Percentiles rank a stretch among this genome's conserved stretches.
Conservation (phyloP, 1,284 basidiomycete genomes). For the Leucoagaricus sp. region DNA sequence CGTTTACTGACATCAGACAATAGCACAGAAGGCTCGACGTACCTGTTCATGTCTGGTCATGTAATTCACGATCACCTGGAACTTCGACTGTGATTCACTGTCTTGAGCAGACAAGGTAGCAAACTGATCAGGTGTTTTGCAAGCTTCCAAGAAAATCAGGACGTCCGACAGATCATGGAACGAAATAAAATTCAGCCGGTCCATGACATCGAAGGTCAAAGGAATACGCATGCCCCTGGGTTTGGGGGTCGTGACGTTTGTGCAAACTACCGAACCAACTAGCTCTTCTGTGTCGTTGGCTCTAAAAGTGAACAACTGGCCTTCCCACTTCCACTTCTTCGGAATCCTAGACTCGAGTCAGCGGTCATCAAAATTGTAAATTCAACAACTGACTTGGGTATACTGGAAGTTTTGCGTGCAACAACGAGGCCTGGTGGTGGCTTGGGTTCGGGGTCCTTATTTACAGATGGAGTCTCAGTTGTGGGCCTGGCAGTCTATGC, state of each 20-base stretch:
- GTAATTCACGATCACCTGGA: slow-evolving; percentile 45
- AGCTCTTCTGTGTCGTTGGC: slow-evolving; percentile 29
- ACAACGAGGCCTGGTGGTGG: slow-evolving; percentile 21
- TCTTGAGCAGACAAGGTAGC: slow-evolving; percentile 42
- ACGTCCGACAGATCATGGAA: slow-evolving; percentile 51
- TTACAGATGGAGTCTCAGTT: slow-evolving; percentile 21
- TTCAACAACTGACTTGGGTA: slow-evolving; percentile 25
- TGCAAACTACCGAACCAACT: slow-evolving; percentile 50
- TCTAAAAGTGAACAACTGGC: slow-evolving; percentile 36
- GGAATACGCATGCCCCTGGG: slow-evolving; percentile 50
- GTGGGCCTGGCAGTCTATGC: slow-evolving; percentile 18
- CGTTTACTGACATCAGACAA: slow-evolving; percentile 1
- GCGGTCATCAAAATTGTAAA: neutral
- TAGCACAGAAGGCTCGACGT: slow-evolving; percentile 18
- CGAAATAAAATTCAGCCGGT: slow-evolving; percentile 47
- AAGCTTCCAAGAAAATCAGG: slow-evolving; percentile 46
- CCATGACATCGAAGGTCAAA: slow-evolving; percentile 39
- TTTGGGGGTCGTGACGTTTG: slow-evolving; percentile 42
- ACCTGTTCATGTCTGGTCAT: slow-evolving; percentile 50
- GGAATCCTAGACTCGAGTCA: slow-evolving; percentile 26
- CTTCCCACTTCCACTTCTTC: slow-evolving; percentile 54
- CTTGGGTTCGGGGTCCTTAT: too few relatives aligned
- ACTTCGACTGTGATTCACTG: slow-evolving; percentile 35
- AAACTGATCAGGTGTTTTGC: slow-evolving; percentile 50
- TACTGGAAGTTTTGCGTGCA: neutral